phyloP scores from a whole-genome alignment of 2,329 filamentous ascomycete genomes.

The Colletotrichum sidae region DNA sequence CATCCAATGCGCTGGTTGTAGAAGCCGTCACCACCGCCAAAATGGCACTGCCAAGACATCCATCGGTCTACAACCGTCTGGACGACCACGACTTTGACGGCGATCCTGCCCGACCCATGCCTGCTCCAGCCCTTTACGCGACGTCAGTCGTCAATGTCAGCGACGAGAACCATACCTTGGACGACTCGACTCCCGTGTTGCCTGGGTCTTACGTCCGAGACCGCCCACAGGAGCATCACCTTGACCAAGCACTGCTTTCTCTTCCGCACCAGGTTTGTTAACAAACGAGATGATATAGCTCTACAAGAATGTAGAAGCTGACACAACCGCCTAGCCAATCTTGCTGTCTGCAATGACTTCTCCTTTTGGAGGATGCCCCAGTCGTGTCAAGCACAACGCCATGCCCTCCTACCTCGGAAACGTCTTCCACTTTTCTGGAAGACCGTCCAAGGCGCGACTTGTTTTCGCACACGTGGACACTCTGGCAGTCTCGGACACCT shows the following conservation, averaged over 20 bases:
- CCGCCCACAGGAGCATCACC: too few relatives aligned
- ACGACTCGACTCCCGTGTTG: too few relatives aligned
- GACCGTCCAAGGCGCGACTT: not conserved
- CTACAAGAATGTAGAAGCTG: conserved; percentile 31
- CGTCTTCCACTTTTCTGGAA: too few relatives aligned
- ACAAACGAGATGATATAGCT: conserved; percentile 11
- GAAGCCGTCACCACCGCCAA: conserved; percentile 13
- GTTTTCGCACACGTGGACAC: not conserved
- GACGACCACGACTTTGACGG: conserved; percentile 20
- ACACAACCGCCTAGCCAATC: conserved; percentile 24
- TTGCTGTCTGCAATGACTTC: not conserved
- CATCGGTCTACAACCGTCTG: conserved; percentile 24
- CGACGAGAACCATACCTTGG: not conserved
- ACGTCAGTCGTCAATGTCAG: not conserved
- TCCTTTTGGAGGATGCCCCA: not conserved
- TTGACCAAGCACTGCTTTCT: too few relatives aligned
- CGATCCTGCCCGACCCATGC: conserved; percentile 11
- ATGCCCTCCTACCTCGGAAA: not conserved
- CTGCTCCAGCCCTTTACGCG: too few relatives aligned
- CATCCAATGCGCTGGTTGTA: conserved; percentile 32
- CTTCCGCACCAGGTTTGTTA: conserved; percentile 19
- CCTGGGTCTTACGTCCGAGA: too few relatives aligned
- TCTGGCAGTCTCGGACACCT: not conserved
- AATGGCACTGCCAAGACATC: conserved; percentile 15
- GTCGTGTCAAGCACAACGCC: not conserved